Evolutionary conservation across 352 stramenopile genomes (phyloP), one percentile per base, ranked within the genome.

Genomic region (Pythium aquatile): DNA sequence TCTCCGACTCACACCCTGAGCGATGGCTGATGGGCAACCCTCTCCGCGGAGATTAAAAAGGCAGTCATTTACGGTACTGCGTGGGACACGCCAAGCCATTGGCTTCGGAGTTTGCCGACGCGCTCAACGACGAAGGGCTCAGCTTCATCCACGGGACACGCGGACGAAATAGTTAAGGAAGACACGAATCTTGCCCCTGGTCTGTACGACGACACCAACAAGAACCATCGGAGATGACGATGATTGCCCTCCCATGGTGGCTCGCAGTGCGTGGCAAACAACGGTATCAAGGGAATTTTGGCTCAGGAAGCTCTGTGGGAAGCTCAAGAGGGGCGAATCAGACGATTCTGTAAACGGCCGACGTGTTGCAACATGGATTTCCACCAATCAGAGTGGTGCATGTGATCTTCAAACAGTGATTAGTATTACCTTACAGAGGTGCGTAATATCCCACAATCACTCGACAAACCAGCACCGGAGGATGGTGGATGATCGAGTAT

Each of bases 401-500:
- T 16, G 1, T 6, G 37, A 5, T 16, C 37, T 42, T 42, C 37
- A 17, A 42, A 13, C 6, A 42, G 17, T 42, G 37, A 42, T 42
- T 42, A 13, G 37, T 42, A 42, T 42, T 2, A 42, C 17, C 37
- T 42, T 42, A 2, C 11, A 42, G 10, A 42, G 37, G 37, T n/a
- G 10, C 37, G 11, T 42, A 42, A 42, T 42, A 42, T 13, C 6
- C 37, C 10, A 42, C 37, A 42, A 42, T 5, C 37, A 17, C 10
- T 42, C 11, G 11, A 42, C 37, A 42, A 16, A 0, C 14, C 10
- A 42, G 9, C n/a, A n/a, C 46, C 46, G 8, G 3, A 17, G 9
- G 35, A 46, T 61, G 61, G 60, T 67, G 53, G 61, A 57, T 67
- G 61, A 67, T 67, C 30, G 17, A 39, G 5, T 61, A 56, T 62